These are phyloP conservation scores for Cryptococcus floricola DNA, from an alignment of 1,284 basidiomycete genomes.

Conservation along the genomic window DNA sequence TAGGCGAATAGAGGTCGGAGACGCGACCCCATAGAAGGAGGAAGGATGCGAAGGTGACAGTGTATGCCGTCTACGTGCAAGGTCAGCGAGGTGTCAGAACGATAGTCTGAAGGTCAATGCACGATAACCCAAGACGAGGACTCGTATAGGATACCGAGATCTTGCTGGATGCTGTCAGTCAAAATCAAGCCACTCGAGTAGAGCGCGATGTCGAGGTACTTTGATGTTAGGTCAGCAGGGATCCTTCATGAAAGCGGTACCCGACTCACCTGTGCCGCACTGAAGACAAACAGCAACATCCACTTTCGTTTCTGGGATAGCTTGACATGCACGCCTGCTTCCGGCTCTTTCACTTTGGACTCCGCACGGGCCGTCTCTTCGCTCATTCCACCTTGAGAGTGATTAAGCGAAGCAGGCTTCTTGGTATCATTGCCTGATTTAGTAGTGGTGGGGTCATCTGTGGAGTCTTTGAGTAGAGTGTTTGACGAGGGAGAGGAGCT, in stretches of 20 bases:
- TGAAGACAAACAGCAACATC: slow-evolving; percentile 26
- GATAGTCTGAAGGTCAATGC: neutral
- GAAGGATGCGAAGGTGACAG: slow-evolving; percentile 30
- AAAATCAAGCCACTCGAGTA: slow-evolving; percentile 24
- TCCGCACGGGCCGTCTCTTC: too few relatives aligned
- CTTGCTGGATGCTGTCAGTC: slow-evolving; percentile 23
- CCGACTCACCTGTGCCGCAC: slow-evolving; percentile 20
- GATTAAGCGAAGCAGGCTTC: too few relatives aligned
- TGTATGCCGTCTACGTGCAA: slow-evolving; percentile 18
- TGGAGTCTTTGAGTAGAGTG: too few relatives aligned
- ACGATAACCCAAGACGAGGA: slow-evolving; percentile 36
- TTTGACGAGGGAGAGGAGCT: too few relatives aligned
- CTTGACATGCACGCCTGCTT: neutral
- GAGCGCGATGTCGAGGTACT: slow-evolving; percentile 17
- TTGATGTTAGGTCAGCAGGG: neutral
- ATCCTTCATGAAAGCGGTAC: neutral
- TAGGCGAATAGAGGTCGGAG: slow-evolving; percentile 32
- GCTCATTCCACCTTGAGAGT: too few relatives aligned
- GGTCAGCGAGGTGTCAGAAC: too few relatives aligned
- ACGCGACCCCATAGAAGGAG: slow-evolving; percentile 36
- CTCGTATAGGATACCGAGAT: slow-evolving; percentile 27
- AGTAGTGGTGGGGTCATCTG: too few relatives aligned
- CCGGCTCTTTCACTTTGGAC: too few relatives aligned
- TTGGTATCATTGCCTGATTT: too few relatives aligned
- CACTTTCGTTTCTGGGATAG: slow-evolving; percentile 22